Percentiles rank a stretch among this genome's conserved stretches.
These are phyloP conservation scores for Wickerhamomyces alni DNA, from an alignment of 805 yeast species.

Conservation along the genomic window DNA sequence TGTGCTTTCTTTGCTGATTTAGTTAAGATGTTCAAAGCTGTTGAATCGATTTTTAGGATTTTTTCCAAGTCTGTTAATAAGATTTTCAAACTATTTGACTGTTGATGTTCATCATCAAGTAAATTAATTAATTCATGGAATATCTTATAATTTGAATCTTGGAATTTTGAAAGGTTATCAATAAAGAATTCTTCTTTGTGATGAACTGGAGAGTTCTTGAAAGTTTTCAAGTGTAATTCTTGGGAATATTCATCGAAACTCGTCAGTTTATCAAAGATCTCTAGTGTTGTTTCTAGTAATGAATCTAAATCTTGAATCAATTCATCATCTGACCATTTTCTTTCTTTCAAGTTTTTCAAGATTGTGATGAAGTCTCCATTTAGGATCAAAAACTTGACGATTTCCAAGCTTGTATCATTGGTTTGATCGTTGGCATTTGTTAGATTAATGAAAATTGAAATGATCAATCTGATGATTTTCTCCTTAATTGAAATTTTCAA, in stretches of 20 bases:
- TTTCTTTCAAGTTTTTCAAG: constrained; percentile 62
- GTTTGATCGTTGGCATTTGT: constrained; percentile 31
- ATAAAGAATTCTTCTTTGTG: constrained; percentile 85
- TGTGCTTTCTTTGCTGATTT: constrained; percentile 62
- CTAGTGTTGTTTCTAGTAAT: constrained; percentile 56
- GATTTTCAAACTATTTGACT: constrained; percentile 43
- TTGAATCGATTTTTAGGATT: constrained; percentile 57
- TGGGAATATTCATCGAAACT: constrained; percentile 89
- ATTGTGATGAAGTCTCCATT: constrained; percentile 71
- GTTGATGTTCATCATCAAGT: constrained; percentile 33
- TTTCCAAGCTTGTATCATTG: constrained; percentile 31
- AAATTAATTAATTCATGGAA: constrained; percentile 56
- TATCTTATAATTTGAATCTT: constrained; percentile 68
- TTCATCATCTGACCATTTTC: constrained; percentile 96
- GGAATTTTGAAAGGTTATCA: constrained; percentile 71
- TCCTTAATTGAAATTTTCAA: constrained; percentile 85
- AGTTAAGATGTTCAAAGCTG: constrained; percentile 47
- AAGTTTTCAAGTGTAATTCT: constrained; percentile 72
- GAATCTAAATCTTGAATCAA: constrained; percentile 63
- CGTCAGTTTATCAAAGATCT: constrained; percentile 71
- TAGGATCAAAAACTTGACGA: constrained; percentile 61
- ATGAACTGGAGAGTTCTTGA: constrained; percentile 92
- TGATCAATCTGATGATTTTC: constrained; percentile 80
- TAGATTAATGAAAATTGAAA: constrained; percentile 65
- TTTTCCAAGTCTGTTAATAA: constrained; percentile 63